Evolutionary conservation across 2,329 filamentous ascomycete genomes (phyloP).

Genomic region (Fusarium bactridioides): DNA sequence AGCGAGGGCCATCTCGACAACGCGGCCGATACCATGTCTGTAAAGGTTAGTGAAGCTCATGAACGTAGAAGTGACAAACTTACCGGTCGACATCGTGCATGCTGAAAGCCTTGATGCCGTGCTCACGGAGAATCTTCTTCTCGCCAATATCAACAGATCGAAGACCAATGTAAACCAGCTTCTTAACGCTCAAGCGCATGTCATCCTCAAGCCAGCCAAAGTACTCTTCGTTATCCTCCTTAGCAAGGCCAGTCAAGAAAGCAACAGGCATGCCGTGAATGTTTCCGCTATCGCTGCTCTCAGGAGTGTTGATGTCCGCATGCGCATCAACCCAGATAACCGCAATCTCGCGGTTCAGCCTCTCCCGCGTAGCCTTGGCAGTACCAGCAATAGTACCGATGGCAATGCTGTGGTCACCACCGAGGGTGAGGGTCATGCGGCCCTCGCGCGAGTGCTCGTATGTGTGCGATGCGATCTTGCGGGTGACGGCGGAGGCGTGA

Average conservation of each 20-base stretch:
- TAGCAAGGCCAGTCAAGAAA: slow-evolving; percentile 87
- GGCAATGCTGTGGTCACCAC: slow-evolving; percentile 95
- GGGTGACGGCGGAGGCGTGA: slow-evolving; percentile 84
- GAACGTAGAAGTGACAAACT: slow-evolving; percentile 30
- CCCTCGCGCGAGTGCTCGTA: slow-evolving; percentile 86
- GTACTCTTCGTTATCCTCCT: slow-evolving; percentile 75
- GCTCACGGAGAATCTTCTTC: slow-evolving; percentile 88
- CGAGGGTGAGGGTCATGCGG: slow-evolving; percentile 89
- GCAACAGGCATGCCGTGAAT: slow-evolving; percentile 98
- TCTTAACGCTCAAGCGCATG: slow-evolving; percentile 73
- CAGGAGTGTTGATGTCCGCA: slow-evolving; percentile 96
- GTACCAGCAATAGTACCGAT: slow-evolving; percentile 92
- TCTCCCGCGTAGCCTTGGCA: slow-evolving; percentile 84
- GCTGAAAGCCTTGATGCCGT: slow-evolving; percentile 94
- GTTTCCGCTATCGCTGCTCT: slow-evolving; percentile 88
- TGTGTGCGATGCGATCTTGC: slow-evolving; percentile 81
- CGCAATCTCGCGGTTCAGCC: slow-evolving; percentile 82
- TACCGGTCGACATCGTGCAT: slow-evolving; percentile 98
- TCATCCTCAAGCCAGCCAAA: slow-evolving; percentile 90
- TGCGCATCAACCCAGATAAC: slow-evolving; percentile 99
- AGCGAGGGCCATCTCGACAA: slow-evolving; percentile 97
- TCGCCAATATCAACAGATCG: slow-evolving; percentile 92
- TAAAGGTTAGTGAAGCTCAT: slow-evolving; percentile 3
- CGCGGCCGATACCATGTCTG: slow-evolving; percentile 89
- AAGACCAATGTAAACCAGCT: slow-evolving; percentile 96